Percentiles rank a stretch among this genome's conserved stretches.
Evolutionary conservation across 257 asterid genomes (phyloP).

Genomic region (Salvia miltiorrhiza): DNA sequence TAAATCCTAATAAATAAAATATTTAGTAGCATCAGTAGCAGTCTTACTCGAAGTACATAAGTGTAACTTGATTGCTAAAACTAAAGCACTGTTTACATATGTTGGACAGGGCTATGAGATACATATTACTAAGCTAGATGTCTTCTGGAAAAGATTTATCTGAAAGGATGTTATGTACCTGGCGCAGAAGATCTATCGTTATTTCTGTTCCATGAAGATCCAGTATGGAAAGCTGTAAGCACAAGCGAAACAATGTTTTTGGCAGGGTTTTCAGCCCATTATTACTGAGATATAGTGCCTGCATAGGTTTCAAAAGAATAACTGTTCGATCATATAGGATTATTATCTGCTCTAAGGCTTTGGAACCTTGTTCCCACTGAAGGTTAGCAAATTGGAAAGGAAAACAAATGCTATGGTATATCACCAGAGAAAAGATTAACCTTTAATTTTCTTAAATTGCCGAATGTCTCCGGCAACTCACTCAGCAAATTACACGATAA

Average conservation of each 20-base stretch:
- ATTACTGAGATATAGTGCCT: constrained; percentile 72
- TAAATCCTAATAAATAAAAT: neutral
- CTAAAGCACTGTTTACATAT: neutral
- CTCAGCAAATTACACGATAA: constrained; percentile 71
- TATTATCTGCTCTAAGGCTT: constrained; percentile 1
- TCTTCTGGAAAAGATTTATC: neutral
- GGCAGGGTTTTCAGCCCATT: constrained; percentile 81
- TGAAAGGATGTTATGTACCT: constrained; percentile 36
- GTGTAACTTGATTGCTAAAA: neutral
- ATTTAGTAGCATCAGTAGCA: neutral
- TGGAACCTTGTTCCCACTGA: neutral
- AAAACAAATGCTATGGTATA: neutral
- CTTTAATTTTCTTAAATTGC: constrained; percentile 58
- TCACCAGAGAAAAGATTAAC: constrained; percentile 28
- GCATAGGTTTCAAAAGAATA: constrained; percentile 20
- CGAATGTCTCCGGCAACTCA: constrained; percentile 72
- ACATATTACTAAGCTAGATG: neutral
- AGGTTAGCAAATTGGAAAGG: constrained; percentile 6
- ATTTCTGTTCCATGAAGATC: constrained; percentile 88
- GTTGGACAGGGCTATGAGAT: neutral
- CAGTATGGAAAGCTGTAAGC: constrained; percentile 71
- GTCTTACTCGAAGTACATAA: neutral
- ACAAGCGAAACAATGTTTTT: constrained; percentile 45
- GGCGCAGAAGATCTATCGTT: constrained; percentile 73
- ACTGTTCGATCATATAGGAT: neutral